A percentile compares a stretch with the other conserved stretches of the same genome.
These are phyloP conservation scores for Lentinula guzmanii DNA, from an alignment of 768 basidiomycete genomes.

Conservation along the genomic window DNA sequence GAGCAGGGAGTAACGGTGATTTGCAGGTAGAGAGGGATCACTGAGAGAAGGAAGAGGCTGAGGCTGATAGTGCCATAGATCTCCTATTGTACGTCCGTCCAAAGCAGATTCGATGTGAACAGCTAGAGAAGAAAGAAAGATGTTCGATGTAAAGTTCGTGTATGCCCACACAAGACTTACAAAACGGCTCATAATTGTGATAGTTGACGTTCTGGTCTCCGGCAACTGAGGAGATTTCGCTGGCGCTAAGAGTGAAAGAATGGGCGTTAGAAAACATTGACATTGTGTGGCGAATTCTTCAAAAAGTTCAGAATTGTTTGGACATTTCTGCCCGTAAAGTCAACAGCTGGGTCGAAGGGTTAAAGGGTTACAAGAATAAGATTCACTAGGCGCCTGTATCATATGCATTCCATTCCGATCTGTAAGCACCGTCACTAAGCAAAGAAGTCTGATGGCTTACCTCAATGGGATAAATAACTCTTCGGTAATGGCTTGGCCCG, in stretches of 20 bases:
- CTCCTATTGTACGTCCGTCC: not conserved
- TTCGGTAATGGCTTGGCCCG: not conserved
- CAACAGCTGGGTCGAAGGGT: not conserved
- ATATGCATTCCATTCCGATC: not conserved
- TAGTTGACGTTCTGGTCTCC: conserved; percentile 3
- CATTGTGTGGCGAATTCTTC: not conserved
- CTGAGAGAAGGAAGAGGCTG: conserved; percentile 3
- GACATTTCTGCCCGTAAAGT: not conserved
- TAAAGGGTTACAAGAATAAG: not conserved
- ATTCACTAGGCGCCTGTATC: not conserved
- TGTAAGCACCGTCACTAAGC: not conserved
- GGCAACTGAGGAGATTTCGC: not conserved
- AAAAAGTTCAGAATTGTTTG: not conserved
- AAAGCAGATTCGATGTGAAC: not conserved
- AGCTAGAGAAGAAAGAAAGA: not conserved
- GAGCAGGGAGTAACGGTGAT: not conserved
- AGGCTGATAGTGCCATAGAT: not conserved
- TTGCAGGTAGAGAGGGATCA: conserved; percentile 1
- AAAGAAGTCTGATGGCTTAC: not conserved
- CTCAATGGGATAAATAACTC: not conserved
- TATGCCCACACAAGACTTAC: not conserved
- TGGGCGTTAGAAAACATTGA: not conserved
- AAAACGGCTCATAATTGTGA: not conserved
- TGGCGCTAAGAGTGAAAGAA: not conserved
- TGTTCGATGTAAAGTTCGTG: not conserved